Base-by-base conservation (phyloP, 805 yeast genomes). In the Saccharomycopsis babjevae region DNA sequence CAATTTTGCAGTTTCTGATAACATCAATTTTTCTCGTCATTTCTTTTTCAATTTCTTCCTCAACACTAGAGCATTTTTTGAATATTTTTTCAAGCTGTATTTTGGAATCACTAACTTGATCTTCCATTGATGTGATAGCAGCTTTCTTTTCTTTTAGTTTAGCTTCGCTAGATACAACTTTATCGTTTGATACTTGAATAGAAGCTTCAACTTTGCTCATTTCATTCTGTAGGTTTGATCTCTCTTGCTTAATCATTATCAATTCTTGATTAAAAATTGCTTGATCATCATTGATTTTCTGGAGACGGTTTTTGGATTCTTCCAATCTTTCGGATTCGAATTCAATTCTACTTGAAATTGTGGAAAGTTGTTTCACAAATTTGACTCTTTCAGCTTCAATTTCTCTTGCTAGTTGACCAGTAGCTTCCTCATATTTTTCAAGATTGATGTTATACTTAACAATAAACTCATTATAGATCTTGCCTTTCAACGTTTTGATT, bases 1-100 rank as follows among this genome's bases (percentile, higher is more conserved):
- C 88, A 62, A 92, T 79, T 67, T 88, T 89, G 72, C 96, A 88
- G 64, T 82, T 83, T 64, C 85, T 83, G 62, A 91, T 75, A 20
- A 82, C 74, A 64, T 81, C 80, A 8, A 82, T 73, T 67, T 85
- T 80, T 57, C 84, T 88, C 38, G 82, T 68, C 62, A 80, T 82
- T 5, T 76, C 67, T 61, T 79, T 80, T 46, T 84, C 83, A 6
- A 81, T 66, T 30, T 77, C 78, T 65, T 84, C 89, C 65, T 83
- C 84, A 5, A 76, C 65, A 7, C 69, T 70, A 3, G 76, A 73
- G 22, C 56, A 76, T 63, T 65, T 74, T 69, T 68, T 77, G 73
- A 64, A 69, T 63, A 50, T 68, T 15, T 52, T 66, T 46, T 73
- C 74, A 20, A 70, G 66, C 34, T 66, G 60, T 1, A 63, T 57